These are phyloP conservation scores for Teunomyces atbi DNA, from an alignment of 805 yeast genomes.

Conservation along the genomic window DNA sequence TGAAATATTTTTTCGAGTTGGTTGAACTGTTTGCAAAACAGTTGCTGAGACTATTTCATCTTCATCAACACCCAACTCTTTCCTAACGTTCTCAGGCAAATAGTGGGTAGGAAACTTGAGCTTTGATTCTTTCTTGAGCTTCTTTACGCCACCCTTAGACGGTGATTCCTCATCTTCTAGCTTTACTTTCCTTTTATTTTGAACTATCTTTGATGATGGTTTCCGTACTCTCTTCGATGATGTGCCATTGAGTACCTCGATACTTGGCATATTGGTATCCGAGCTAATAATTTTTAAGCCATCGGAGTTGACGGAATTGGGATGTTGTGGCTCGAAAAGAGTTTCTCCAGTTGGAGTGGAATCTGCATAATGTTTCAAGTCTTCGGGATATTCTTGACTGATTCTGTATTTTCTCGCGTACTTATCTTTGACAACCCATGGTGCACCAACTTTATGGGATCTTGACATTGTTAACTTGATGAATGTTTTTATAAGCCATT, in stretches of 20 bases:
- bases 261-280: neutral
- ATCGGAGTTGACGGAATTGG: neutral
- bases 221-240: neutral
- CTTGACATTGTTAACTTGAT: slow-evolving; percentile 75
- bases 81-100: slow-evolving; percentile 23
- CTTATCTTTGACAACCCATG: slow-evolving; percentile 87
- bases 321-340: slow-evolving; percentile 15
- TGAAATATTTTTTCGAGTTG: slow-evolving; percentile 28
- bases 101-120: slow-evolving; percentile 29
- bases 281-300: slow-evolving; percentile 2
- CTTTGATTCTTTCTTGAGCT: slow-evolving; percentile 2
- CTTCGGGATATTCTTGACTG: slow-evolving; percentile 56
- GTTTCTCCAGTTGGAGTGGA: slow-evolving; percentile 34
- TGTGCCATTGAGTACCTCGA: neutral
- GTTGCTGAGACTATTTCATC: slow-evolving; percentile 4
- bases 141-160: neutral
- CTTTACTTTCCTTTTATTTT: neutral
- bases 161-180: neutral
- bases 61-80: slow-evolving; percentile 15
- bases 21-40: slow-evolving; percentile 18
- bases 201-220: neutral
- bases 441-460: slow-evolving; percentile 84
- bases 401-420: slow-evolving; percentile 71
- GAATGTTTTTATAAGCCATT: slow-evolving; percentile 86
- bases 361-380: slow-evolving; percentile 42